A percentile compares a stretch with the other conserved stretches of the same genome.
These are phyloP conservation scores for Aspergillus hancockii DNA, from an alignment of 495 filamentous ascomycete species.

Conservation along the genomic window DNA sequence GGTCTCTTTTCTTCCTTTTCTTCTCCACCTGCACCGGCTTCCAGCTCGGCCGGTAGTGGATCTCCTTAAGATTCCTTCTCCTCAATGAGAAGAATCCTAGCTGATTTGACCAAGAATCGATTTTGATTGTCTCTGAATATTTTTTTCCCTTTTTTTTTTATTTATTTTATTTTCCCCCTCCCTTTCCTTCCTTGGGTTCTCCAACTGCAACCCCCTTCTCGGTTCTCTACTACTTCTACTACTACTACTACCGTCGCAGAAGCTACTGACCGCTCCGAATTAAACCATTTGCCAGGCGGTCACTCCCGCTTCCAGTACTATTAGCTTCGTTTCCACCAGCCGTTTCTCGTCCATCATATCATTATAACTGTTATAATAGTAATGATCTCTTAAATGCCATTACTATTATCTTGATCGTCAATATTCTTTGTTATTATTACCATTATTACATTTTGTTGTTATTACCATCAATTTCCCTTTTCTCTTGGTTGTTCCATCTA, in stretches of 20 bases:
- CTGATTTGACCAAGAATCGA: constrained; percentile 2
- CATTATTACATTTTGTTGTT: neutral
- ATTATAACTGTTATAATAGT: neutral
- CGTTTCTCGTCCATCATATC: neutral
- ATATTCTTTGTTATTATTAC: constrained; percentile 1
- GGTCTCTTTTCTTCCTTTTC: neutral
- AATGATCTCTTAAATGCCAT: neutral
- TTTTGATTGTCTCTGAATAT: neutral
- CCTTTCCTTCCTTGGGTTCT: neutral
- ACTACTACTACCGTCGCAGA: no score
- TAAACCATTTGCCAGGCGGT: neutral
- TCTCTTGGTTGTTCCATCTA: neutral
- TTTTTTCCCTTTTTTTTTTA: constrained; percentile 1
- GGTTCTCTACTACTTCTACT: no score
- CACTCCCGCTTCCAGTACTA: neutral
- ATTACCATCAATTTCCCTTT: neutral
- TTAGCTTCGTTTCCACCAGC: neutral
- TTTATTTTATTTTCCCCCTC: neutral
- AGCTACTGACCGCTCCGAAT: neutral
- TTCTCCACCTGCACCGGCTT: constrained; percentile 5
- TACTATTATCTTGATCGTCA: neutral
- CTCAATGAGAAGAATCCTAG: constrained; percentile 9
- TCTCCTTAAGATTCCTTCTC: constrained; percentile 5
- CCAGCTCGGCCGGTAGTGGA: constrained; percentile 11
- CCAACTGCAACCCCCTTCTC: neutral